A percentile compares a stretch with the other conserved stretches of the same genome.
These are phyloP conservation scores for Coemansia sp. DNA, from an alignment of 192 early-diverging fungal genomes.

Conservation along the genomic window DNA sequence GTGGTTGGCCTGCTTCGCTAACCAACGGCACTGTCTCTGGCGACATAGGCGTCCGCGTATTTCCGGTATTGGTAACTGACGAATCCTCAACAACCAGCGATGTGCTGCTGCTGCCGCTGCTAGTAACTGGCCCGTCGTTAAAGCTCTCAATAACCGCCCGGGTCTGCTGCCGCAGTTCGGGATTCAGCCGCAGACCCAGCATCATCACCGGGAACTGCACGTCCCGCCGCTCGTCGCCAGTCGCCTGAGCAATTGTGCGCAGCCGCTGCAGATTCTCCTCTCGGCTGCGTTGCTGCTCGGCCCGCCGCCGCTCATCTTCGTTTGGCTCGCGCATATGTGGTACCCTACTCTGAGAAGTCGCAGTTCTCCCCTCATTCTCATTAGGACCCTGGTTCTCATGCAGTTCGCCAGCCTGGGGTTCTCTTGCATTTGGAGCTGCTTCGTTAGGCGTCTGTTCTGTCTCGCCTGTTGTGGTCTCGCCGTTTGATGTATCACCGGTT, in stretches of 20 bases:
- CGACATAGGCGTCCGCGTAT: not conserved
- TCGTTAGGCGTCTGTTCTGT: too few species aligned
- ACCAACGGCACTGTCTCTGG: not conserved
- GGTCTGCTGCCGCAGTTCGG: conserved; percentile 26
- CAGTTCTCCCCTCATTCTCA: not conserved
- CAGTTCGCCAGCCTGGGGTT: too few species aligned
- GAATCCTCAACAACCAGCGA: conserved; percentile 10
- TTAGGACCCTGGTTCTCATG: too few species aligned
- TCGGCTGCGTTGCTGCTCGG: conserved; percentile 9
- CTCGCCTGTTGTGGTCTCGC: not conserved
- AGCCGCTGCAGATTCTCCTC: conserved; percentile 39
- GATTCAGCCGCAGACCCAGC: conserved; percentile 32
- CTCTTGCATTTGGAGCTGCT: too few species aligned
- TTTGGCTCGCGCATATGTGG: not conserved
- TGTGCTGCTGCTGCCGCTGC: conserved; percentile 13
- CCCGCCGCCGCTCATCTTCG: conserved; percentile 17
- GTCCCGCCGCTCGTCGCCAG: conserved; percentile 32
- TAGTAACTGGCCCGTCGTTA: not conserved
- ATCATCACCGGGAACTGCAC: conserved; percentile 35
- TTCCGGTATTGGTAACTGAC: not conserved
- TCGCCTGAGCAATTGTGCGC: conserved; percentile 41
- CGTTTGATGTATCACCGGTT: not conserved
- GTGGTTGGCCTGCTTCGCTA: not conserved
- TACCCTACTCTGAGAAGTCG: not conserved
- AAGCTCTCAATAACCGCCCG: conserved; percentile 1